phyloP scores from a whole-genome alignment of 2,329 filamentous ascomycete species.

The Fusarium torreyae region DNA sequence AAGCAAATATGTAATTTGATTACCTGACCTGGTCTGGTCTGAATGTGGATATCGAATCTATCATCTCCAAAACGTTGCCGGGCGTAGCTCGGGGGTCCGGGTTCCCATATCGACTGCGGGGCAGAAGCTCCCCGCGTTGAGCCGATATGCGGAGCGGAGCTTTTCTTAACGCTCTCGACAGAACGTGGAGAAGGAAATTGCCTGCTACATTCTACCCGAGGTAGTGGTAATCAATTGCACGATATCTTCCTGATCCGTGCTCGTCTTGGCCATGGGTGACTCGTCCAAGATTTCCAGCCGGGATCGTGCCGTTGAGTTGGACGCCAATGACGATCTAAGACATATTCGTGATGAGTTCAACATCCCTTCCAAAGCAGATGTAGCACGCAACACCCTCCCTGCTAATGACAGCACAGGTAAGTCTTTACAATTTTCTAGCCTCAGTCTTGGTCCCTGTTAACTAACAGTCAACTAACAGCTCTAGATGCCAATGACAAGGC shows the following conservation, averaged over 20 bases:
- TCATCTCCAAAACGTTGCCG: conserved; percentile 20
- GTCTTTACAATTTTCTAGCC: neutral
- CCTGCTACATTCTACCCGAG: conserved; percentile 4
- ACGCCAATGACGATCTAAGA: conserved; percentile 68
- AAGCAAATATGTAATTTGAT: neutral
- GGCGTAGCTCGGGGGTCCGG: conserved; percentile 36
- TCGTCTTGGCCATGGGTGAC: conserved; percentile 37
- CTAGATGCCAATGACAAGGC: conserved; percentile 46
- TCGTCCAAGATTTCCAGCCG: conserved; percentile 23
- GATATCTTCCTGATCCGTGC: conserved; percentile 14
- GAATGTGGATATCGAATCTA: conserved; percentile 31
- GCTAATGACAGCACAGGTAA: conserved; percentile 19
- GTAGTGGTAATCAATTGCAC: conserved; percentile 12
- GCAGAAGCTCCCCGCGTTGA: conserved; percentile 38
- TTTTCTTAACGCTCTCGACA: conserved; percentile 3
- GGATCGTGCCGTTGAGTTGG: conserved; percentile 57
- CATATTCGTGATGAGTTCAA: conserved; percentile 76
- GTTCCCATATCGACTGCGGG: conserved; percentile 30
- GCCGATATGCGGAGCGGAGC: conserved; percentile 38
- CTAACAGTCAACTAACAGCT: conserved; percentile 4
- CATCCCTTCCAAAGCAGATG: conserved; percentile 69
- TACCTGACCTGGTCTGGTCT: neutral
- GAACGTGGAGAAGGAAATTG: conserved; percentile 21
- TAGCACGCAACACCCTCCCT: conserved; percentile 49
- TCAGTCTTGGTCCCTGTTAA: neutral